Percentiles rank a stretch among this genome's conserved stretches.
These are phyloP conservation scores for Macrophomina phaseolina DNA, from an alignment of 2,329 filamentous ascomycete species.

Conservation along the genomic window DNA sequence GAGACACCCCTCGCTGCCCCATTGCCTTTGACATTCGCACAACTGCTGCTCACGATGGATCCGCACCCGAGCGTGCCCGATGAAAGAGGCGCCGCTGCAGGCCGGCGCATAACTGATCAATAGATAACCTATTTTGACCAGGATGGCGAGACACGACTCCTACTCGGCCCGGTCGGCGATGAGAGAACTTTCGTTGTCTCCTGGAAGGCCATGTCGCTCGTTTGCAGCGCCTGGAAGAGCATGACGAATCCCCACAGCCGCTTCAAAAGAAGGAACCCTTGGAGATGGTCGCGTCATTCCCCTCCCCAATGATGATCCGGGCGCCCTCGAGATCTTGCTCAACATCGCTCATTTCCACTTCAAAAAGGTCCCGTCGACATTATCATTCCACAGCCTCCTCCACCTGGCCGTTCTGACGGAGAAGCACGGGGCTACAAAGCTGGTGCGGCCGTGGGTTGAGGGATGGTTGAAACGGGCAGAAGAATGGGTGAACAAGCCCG, in stretches of 20 bases:
- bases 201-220: slow-evolving; percentile 4
- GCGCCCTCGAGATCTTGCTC: slow-evolving; percentile 18
- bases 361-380: neutral
- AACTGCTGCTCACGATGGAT: too few species aligned
- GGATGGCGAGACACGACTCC: slow-evolving; percentile 4
- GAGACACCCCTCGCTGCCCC: too few species aligned
- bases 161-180: neutral
- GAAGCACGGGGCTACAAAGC: slow-evolving; percentile 15
- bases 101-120: too few species aligned
- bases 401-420: slow-evolving; percentile 11
- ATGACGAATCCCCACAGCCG: neutral
- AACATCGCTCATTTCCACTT: slow-evolving; percentile 26
- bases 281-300: neutral
- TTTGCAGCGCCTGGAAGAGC: neutral
- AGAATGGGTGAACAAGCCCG: neutral
- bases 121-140: neutral
- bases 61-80: neutral
- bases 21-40: neutral
- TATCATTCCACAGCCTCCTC: neutral
- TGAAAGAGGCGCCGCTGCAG: too few species aligned
- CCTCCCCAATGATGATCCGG: slow-evolving; percentile 25
- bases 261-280: neutral
- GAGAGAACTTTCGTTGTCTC: neutral
- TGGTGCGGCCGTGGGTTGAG: slow-evolving; percentile 14
- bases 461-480: slow-evolving; percentile 1